Percentiles rank a stretch among this genome's conserved stretches.
Conservation (phyloP, 23 red algal species). For the Gracilaria vermiculophylla region DNA sequence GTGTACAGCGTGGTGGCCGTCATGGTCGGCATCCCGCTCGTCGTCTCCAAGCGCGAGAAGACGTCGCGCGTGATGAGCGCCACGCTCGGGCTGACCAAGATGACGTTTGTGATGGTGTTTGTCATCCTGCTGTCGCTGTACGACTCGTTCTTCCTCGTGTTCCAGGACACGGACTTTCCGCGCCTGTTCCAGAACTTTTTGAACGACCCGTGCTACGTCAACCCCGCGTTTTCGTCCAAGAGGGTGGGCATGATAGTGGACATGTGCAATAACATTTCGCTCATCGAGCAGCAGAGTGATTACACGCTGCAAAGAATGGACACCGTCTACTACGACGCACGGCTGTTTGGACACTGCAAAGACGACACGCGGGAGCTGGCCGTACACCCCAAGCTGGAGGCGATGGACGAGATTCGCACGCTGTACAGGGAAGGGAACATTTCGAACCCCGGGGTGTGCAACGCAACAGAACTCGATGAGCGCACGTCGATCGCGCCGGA, state of each 20-base stretch:
- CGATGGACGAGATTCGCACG: slow-evolving; percentile 30
- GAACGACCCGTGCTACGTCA: slow-evolving; percentile 62
- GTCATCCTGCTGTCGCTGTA: slow-evolving; percentile 39
- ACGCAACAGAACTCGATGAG: slow-evolving; percentile 45
- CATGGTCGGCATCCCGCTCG: slow-evolving; percentile 36
- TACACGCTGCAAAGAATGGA: slow-evolving; percentile 42
- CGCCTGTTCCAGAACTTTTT: slow-evolving; percentile 56
- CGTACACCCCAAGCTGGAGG: slow-evolving; percentile 31
- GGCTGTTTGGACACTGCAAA: slow-evolving; percentile 60
- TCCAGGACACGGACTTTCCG: slow-evolving; percentile 46
- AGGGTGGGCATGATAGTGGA: slow-evolving; percentile 40
- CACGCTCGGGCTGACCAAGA: slow-evolving; percentile 56
- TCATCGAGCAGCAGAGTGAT: slow-evolving; percentile 32
- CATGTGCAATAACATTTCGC: slow-evolving; percentile 53
- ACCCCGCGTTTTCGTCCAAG: slow-evolving; percentile 31
- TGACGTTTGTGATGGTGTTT: slow-evolving; percentile 52
- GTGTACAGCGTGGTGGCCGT: slow-evolving; percentile 39
- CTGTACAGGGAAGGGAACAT: slow-evolving; percentile 26
- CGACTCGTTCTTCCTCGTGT: slow-evolving; percentile 37
- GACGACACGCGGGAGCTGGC: slow-evolving; percentile 5
- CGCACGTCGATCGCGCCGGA: slow-evolving; percentile 36
- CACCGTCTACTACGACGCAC: slow-evolving; percentile 54
- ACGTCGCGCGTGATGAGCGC: slow-evolving; percentile 28
- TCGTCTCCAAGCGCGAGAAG: slow-evolving; percentile 56
- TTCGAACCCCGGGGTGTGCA: slow-evolving; percentile 50